Conservation (phyloP, 306 rosid genomes). For the Cicer cuneatum region DNA sequence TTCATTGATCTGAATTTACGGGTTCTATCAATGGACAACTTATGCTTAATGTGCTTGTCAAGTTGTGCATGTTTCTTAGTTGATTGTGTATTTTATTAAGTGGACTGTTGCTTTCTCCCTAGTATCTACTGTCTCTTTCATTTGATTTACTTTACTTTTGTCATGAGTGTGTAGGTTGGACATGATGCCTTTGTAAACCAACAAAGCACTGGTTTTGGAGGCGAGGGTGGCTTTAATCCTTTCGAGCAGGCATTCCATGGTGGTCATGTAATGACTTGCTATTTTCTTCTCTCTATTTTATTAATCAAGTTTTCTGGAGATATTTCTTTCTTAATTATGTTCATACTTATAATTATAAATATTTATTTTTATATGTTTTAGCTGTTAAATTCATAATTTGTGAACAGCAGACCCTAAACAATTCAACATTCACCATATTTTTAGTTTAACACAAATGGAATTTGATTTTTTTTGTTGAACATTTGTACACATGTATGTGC, state of each 20-base stretch:
- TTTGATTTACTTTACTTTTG: constrained; percentile 32
- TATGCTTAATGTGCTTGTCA: constrained; percentile 18
- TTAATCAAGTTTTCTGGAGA: constrained; percentile 18
- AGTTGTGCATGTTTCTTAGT: constrained; percentile 32
- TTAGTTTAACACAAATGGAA: constrained; percentile 17
- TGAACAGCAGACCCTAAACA: not conserved
- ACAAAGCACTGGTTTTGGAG: constrained; percentile 65
- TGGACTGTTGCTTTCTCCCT: constrained; percentile 36
- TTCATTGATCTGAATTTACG: too few species aligned
- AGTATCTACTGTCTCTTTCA: constrained; percentile 18
- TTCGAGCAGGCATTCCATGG: constrained; percentile 67
- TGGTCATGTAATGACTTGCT: constrained; percentile 62
- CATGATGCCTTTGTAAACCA: constrained; percentile 75
- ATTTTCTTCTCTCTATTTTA: constrained; percentile 12
- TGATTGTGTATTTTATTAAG: constrained; percentile 25
- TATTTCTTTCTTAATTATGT: not conserved
- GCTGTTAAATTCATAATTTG: not conserved
- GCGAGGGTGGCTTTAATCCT: constrained; percentile 71
- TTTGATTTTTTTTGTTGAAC: not conserved
- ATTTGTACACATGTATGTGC: constrained; percentile 8
- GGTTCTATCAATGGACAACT: not conserved
- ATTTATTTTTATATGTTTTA: constrained; percentile 8
- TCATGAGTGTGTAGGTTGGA: constrained; percentile 65
- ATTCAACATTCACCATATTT: not conserved
- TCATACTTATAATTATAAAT: not conserved